These are phyloP conservation scores for Antrodiella citrinella DNA, from an alignment of 768 basidiomycete species.

Conservation along the genomic window DNA sequence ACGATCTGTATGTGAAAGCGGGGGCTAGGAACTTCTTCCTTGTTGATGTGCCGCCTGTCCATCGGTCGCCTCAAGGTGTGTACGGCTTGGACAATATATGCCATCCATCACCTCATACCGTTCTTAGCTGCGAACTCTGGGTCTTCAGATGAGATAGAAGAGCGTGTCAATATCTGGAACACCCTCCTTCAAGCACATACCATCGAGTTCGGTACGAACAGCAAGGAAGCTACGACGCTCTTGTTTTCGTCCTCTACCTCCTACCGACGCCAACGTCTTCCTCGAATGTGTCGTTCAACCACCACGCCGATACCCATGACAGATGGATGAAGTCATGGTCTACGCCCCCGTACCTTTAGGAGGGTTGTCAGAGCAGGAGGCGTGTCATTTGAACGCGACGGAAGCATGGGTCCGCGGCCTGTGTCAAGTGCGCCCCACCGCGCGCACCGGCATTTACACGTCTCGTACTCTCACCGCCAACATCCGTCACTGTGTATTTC, in stretches of 20 bases:
- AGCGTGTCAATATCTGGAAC: slow-evolving; percentile 26
- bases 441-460: slow-evolving; percentile 16
- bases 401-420: slow-evolving; percentile 49
- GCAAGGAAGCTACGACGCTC: slow-evolving; percentile 26
- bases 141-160: slow-evolving; percentile 5
- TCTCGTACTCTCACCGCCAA: slow-evolving; percentile 19
- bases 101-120: not conserved
- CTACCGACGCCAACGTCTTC: slow-evolving; percentile 34
- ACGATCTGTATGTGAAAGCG: slow-evolving; percentile 25
- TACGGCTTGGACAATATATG: not conserved
- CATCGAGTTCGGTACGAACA: slow-evolving; percentile 18
- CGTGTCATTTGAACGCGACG: slow-evolving; percentile 40
- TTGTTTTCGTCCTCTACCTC: slow-evolving; percentile 36
- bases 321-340: slow-evolving; percentile 30
- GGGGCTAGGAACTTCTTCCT: slow-evolving; percentile 30
- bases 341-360: slow-evolving; percentile 64
- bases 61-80: slow-evolving; percentile 29
- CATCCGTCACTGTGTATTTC: no score
- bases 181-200: slow-evolving; percentile 13
- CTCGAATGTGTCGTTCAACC: slow-evolving; percentile 9
- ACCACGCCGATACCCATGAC: slow-evolving; percentile 1
- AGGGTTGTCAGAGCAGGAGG: slow-evolving; percentile 45
- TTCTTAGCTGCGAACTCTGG: not conserved
- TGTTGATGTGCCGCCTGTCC: slow-evolving; percentile 30
- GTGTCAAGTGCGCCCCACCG: not conserved